Conservation (phyloP, 106 monocot species). For the Chionographis japonica region DNA sequence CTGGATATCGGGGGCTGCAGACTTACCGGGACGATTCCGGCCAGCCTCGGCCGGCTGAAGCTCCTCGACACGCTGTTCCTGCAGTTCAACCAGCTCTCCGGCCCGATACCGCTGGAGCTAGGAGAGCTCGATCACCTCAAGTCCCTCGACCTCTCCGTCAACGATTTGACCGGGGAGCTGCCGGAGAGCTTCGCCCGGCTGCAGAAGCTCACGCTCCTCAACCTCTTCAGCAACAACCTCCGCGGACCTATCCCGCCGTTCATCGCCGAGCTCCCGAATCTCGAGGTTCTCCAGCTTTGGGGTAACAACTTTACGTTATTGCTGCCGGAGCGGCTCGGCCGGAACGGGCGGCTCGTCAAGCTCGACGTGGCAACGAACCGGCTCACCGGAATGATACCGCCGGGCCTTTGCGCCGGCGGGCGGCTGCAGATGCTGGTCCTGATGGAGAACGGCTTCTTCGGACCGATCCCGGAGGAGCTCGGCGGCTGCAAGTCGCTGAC, state of each 20-base stretch:
- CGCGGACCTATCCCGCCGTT: conserved; percentile 27
- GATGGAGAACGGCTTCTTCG: conserved; percentile 47
- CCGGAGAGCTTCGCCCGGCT: conserved; percentile 24
- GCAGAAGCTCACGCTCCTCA: conserved; percentile 21
- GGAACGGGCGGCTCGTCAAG: conserved; percentile 18
- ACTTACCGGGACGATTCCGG: conserved; percentile 31
- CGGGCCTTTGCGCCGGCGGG: conserved; percentile 29
- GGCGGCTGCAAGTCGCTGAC: conserved; percentile 38
- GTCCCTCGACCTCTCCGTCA: conserved; percentile 33
- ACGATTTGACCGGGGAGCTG: conserved; percentile 37
- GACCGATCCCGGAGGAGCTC: conserved; percentile 26
- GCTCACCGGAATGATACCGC: conserved; percentile 30
- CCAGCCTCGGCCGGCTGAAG: conserved; percentile 16
- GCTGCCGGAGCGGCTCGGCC: conserved; percentile 20
- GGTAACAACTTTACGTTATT: conserved; percentile 35
- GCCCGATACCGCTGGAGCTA: conserved; percentile 31
- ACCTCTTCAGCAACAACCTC: conserved; percentile 39
- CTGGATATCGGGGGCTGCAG: conserved; percentile 35
- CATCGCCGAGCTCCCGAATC: conserved; percentile 24
- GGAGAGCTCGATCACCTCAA: conserved; percentile 18
- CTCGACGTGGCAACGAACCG: conserved; percentile 32
- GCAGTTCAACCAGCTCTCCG: conserved; percentile 31
- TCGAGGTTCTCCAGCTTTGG: conserved; percentile 46
- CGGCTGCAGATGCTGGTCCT: conserved; percentile 23
- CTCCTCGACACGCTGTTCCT: conserved; percentile 33